Percentiles rank a stretch among this genome's conserved stretches.
These are phyloP conservation scores for Prunus fruticosa DNA, from an alignment of 306 rosid genomes.

Conservation along the genomic window DNA sequence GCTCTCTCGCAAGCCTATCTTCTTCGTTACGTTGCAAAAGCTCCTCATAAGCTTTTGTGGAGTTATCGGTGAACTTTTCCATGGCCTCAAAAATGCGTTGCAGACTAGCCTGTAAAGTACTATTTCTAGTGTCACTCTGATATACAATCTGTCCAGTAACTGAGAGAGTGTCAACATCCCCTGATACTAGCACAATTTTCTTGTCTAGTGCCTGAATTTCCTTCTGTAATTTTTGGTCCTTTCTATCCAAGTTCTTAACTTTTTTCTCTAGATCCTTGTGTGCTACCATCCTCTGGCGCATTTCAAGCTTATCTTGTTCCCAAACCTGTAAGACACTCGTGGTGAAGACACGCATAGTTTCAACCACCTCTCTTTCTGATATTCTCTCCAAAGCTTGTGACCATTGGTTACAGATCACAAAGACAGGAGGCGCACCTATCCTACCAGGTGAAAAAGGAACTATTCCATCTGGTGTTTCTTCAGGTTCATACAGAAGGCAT, in stretches of 20 bases:
- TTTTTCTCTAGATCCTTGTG: constrained; percentile 82
- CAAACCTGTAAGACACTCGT: constrained; percentile 71
- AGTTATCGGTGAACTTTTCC: constrained; percentile 78
- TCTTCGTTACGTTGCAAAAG: constrained; percentile 73
- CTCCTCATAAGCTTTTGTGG: constrained; percentile 75
- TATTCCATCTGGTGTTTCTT: constrained; percentile 84
- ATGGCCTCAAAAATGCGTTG: constrained; percentile 90
- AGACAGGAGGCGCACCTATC: constrained; percentile 85
- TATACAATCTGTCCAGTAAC: constrained; percentile 57
- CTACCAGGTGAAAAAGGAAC: constrained; percentile 95
- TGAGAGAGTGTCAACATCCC: constrained; percentile 50
- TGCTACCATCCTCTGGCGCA: constrained; percentile 60
- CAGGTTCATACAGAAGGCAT: constrained; percentile 79
- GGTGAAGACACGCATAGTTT: constrained; percentile 74
- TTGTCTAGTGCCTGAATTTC: constrained; percentile 82
- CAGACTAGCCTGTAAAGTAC: constrained; percentile 74
- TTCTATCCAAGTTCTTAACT: constrained; percentile 68
- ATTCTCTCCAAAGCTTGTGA: constrained; percentile 83
- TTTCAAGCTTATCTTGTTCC: constrained; percentile 79
- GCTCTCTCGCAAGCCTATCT: constrained; percentile 40
- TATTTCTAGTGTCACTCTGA: constrained; percentile 72
- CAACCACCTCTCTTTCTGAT: constrained; percentile 89
- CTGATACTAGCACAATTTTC: constrained; percentile 52
- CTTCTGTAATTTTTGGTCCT: constrained; percentile 88
- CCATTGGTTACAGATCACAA: constrained; percentile 96